Percentiles rank a stretch among this genome's conserved stretches.
These are phyloP conservation scores for Torulaspora indica DNA, from an alignment of 805 yeast genomes.

Conservation along the genomic window DNA sequence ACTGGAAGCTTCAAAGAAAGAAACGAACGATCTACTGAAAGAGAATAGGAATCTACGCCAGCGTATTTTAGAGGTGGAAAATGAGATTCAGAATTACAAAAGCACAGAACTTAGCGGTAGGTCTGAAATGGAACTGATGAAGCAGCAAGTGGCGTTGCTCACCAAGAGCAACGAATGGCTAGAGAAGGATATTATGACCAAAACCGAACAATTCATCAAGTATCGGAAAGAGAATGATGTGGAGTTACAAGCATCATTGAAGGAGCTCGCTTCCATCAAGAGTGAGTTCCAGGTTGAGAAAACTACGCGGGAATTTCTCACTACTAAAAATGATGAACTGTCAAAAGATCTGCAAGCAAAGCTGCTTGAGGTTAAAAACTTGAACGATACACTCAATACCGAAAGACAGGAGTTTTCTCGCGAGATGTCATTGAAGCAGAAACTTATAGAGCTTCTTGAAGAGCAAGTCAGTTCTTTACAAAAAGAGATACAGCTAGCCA, in stretches of 20 bases:
- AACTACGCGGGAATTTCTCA: constrained; percentile 32
- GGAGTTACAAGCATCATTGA: constrained; percentile 62
- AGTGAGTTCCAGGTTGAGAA: constrained; percentile 32
- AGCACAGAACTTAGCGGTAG: constrained; percentile 31
- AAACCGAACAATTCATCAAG: constrained; percentile 10
- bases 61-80: constrained; percentile 39
- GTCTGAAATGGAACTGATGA: constrained; percentile 37
- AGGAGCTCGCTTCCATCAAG: constrained; percentile 21
- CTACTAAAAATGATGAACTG: constrained; percentile 37
- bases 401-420: constrained; percentile 49
- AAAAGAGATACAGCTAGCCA: constrained; percentile 49
- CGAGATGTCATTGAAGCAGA: constrained; percentile 59
- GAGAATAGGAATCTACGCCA: constrained; percentile 40
- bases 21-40: constrained; percentile 16
- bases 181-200: constrained; percentile 12
- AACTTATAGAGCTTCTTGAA: constrained; percentile 48
- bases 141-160: constrained; percentile 35
- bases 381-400: constrained; percentile 41
- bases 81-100: constrained; percentile 33
- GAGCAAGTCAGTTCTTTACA: constrained; percentile 34
- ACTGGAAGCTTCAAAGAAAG: constrained; percentile 21
- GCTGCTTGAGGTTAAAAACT: constrained; percentile 42
- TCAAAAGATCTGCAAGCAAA: constrained; percentile 41
- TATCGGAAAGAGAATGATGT: constrained; percentile 38
- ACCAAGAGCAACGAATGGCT: constrained; percentile 35